A percentile compares a stretch with the other conserved stretches of the same genome.
phyloP scores from a whole-genome alignment of 2,329 filamentous ascomycete genomes.

The Kalmusia sp. region DNA sequence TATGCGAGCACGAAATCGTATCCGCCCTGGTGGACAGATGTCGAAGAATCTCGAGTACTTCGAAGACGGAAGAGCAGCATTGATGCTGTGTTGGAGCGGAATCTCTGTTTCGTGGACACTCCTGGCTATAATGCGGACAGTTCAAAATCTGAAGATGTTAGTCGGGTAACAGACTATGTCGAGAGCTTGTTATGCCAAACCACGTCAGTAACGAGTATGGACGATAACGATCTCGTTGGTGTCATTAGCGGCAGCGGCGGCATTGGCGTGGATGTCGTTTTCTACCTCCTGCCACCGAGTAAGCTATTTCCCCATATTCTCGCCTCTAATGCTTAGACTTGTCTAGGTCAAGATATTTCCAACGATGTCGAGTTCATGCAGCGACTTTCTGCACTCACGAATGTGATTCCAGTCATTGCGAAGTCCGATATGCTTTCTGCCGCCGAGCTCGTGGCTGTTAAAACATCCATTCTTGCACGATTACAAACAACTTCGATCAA shows the following conservation, averaged over 20 bases:
- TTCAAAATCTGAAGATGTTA: constrained; percentile 32
- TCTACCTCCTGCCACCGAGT: constrained; percentile 83
- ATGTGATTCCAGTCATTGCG: constrained; percentile 82
- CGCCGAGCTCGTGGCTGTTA: constrained; percentile 65
- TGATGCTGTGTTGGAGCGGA: constrained; percentile 84
- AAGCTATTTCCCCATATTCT: constrained; percentile 36
- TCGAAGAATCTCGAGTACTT: constrained; percentile 69
- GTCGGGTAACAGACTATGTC: constrained; percentile 68
- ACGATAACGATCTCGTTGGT: constrained; percentile 76
- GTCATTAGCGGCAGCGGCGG: constrained; percentile 84
- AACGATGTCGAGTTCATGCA: constrained; percentile 76
- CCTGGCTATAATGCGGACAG: constrained; percentile 64
- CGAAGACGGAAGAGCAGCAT: constrained; percentile 70
- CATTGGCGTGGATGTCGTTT: constrained; percentile 80
- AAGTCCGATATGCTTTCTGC: constrained; percentile 73
- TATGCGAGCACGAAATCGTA: constrained; percentile 66
- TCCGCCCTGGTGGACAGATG: constrained; percentile 86
- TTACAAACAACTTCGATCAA: constrained; percentile 65
- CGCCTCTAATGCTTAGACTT: constrained; percentile 24
- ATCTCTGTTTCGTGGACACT: constrained; percentile 92
- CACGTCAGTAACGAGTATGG: constrained; percentile 66
- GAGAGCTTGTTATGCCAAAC: constrained; percentile 72
- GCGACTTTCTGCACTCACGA: constrained; percentile 75
- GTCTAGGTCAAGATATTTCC: constrained; percentile 45
- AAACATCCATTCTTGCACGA: constrained; percentile 64